Base-by-base conservation (phyloP, 768 basidiomycete species). In the Suillus bovinus region DNA sequence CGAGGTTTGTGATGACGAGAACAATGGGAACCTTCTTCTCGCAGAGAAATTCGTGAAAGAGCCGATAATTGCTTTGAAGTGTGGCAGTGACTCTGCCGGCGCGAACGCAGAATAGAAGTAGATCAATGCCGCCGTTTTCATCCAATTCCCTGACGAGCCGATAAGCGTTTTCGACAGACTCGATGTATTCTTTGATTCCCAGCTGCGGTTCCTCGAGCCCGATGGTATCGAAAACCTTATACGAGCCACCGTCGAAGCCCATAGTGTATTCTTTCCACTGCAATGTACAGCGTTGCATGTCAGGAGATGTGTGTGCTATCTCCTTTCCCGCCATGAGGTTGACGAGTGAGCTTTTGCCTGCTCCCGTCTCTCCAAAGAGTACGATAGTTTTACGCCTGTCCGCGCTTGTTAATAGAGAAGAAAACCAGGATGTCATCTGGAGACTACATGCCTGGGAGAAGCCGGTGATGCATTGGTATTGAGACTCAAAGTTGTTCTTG, bases 341-440 rank as follows among this genome's bases (percentile, higher is more conserved):
- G 33, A 81, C 64, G 34, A 81, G 70, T 3, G 78, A 79, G 67
- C 81, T 82, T 67, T 82, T 82, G 3, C 77, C 76, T 47, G 72
- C 61, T 27, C 72, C 72, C 5, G 72, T 72, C 61, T 75, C 72
- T 34, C 72, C 72, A 13, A 75, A 75, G 62, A 74, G 66, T 50
- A 74, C 66, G 17, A 74, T 69, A 53, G 74, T 74, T 34, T 72
- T 72, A 3, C 1, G 17, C 29, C 29, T 52, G 9, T 42, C 3
- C 42, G 10, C 4, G 4, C 2, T 10, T n/a, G 20, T 42, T 10
- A n/a, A 42, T n/a, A 42, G n/a, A 2, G 3, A n/a, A 20, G 4
- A 20, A n/a, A n/a, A 8, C 39, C n/a, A n/a, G n/a, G n/a, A n/a
- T n/a, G n/a, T n/a, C n/a, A 42, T n/a, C n/a, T 42, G 0, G n/a